Base-by-base conservation (phyloP, 192 early-diverging fungal species). In the Glomus cerebriforme region DNA sequence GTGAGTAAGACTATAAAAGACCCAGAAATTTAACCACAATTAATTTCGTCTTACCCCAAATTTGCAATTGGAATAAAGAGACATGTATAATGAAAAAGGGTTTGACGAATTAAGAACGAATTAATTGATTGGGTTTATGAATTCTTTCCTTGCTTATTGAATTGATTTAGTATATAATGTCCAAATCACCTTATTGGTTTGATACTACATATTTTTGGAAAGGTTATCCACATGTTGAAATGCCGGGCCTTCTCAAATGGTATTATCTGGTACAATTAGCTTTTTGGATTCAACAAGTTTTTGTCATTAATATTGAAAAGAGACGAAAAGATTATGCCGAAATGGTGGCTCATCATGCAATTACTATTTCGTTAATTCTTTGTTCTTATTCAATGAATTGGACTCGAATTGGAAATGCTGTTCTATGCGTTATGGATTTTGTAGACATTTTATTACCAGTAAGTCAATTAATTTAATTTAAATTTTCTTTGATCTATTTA, bases 261-360 rank as follows among this genome's bases (percentile, higher is more conserved):
- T 95, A 95, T 79, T 95, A 95, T 72, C 75, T 95, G 73, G 79
- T 92, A 37, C 92, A 95, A 77, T 85, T 92, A 62, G 92, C 88
- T n/a, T 93, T 91, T 83, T 93, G 92, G 92, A 75, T 95, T 63
- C 93, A 95, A 80, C 93, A 94, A 85, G 80, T 92, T 47, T 93
- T 92, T 82, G 91, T 91, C 12, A 73, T 94, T 68, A 82, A 92
- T 77, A 86, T 92, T 27, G 92, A 94, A 54, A 91, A 93, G 84
- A 86, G 83, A 35, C 88, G 93, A 82, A 93, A 93, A 82, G 92
- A 94, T 81, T 90, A 90, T 83, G 62, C 82, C 39, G 91, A 87
- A 73, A 93, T 93, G 92, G 64, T 90, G 45, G 71, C 88, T 10
- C 95, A 96, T 83, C 93, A 96, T 81, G 81, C 93, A 31, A 90